Evolutionary conservation across 2,329 filamentous ascomycete genomes (phyloP).

Genomic region (Dactylonectria macrodidyma): DNA sequence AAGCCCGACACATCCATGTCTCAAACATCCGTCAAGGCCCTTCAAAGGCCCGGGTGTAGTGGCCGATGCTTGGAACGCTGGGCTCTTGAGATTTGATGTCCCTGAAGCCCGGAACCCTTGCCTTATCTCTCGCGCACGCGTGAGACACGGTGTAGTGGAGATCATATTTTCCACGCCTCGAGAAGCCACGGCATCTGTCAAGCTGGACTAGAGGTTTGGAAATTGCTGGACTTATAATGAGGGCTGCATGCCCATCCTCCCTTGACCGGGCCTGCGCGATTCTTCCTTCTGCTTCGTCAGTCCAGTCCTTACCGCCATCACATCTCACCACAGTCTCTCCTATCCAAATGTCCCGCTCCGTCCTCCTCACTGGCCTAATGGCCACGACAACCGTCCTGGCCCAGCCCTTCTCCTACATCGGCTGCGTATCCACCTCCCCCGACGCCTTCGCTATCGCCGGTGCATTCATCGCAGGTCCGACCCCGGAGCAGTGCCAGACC

Average conservation of each 20-base stretch:
- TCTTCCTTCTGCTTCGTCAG: too few relatives aligned
- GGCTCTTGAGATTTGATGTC: not conserved
- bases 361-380: constrained; percentile 43
- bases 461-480: constrained; percentile 35
- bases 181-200: too few relatives aligned
- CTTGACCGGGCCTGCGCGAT: too few relatives aligned
- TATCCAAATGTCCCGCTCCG: constrained; percentile 28
- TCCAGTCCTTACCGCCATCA: too few relatives aligned
- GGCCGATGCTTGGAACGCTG: not conserved
- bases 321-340: not conserved
- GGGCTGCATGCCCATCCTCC: too few relatives aligned
- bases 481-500: constrained; percentile 39
- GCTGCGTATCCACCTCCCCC: constrained; percentile 45
- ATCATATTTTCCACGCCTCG: too few relatives aligned
- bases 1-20: not conserved
- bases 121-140: not conserved
- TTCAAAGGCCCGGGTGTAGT: not conserved
- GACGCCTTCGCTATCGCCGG: constrained; percentile 37
- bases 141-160: not conserved
- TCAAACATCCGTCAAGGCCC: too few relatives aligned
- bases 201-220: too few relatives aligned
- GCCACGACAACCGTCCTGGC: constrained; percentile 39
- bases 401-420: constrained; percentile 44
- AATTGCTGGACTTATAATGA: too few relatives aligned
- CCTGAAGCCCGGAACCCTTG: not conserved